These are phyloP conservation scores for Paramyrothecium roridum DNA, from an alignment of 2,329 filamentous ascomycete species.

Conservation along the genomic window DNA sequence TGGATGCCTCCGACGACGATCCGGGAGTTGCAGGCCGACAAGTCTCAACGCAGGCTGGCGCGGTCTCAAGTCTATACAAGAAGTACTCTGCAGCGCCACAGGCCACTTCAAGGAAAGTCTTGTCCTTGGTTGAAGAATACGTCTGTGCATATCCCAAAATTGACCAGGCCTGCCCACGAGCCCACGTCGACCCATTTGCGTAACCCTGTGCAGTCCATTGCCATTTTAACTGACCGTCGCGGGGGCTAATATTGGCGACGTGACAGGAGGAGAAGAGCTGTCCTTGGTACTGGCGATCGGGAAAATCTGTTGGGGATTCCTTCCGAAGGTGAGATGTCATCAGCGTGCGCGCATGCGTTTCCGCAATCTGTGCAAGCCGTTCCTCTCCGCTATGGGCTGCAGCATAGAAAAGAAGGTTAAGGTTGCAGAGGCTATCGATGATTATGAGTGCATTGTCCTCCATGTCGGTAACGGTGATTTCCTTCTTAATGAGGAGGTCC, in stretches of 20 bases:
- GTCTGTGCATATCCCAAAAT: neutral
- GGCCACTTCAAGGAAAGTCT: neutral
- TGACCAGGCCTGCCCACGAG: constrained; percentile 27
- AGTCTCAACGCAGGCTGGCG: neutral
- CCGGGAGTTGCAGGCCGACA: neutral
- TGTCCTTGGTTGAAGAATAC: neutral
- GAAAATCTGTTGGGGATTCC: constrained; percentile 13
- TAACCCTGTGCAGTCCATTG: constrained; percentile 44
- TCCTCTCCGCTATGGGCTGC: constrained; percentile 25
- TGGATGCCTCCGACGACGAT: neutral
- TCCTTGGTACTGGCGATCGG: constrained; percentile 11
- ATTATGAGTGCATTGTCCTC: constrained; percentile 32
- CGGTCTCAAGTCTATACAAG: neutral
- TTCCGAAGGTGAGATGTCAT: constrained; percentile 33
- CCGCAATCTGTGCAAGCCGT: constrained; percentile 29
- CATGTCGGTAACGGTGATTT: constrained; percentile 20
- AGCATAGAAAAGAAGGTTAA: constrained; percentile 35
- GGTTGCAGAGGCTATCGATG: constrained; percentile 39
- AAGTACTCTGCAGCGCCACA: neutral
- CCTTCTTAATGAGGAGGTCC: constrained; percentile 33
- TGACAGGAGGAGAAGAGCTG: constrained; percentile 31
- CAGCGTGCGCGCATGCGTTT: constrained; percentile 34
- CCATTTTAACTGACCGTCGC: constrained; percentile 31
- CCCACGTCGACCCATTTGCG: constrained; percentile 42
- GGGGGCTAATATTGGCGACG: constrained; percentile 41